Conservation (phyloP, 371 early-diverging fungal genomes). For the Furculomyces boomerangus region DNA sequence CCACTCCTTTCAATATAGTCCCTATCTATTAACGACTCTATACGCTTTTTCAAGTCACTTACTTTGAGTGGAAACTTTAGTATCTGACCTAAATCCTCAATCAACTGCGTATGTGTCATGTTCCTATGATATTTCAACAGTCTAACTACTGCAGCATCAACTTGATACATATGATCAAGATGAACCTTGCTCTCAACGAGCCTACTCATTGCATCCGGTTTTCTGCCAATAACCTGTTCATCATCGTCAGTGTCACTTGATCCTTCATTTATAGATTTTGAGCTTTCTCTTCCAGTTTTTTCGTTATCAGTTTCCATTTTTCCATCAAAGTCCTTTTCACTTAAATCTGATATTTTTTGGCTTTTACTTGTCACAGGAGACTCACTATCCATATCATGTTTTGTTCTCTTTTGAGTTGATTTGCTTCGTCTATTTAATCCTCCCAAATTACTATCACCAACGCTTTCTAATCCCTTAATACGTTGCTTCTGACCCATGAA, state of each 20-base stretch:
- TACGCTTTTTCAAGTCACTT: conserved; percentile 48
- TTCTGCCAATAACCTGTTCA: background rate
- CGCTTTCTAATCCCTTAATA: background rate
- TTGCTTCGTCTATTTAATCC: too few relatives aligned
- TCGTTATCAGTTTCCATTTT: conserved; percentile 13
- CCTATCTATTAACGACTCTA: conserved; percentile 79
- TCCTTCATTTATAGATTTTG: background rate
- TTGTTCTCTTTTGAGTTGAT: background rate
- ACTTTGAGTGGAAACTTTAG: conserved; percentile 47
- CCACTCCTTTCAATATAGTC: conserved; percentile 75
- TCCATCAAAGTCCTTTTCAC: background rate
- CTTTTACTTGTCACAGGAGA: background rate
- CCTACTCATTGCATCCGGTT: background rate
- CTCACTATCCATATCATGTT: background rate
- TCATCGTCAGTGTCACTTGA: conserved; percentile 1
- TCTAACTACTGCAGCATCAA: conserved; percentile 87
- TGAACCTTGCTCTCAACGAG: conserved; percentile 15
- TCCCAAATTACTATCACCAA: background rate
- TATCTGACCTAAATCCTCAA: conserved; percentile 49
- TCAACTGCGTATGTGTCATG: conserved; percentile 40
- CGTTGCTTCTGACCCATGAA: background rate
- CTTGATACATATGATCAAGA: conserved; percentile 38
- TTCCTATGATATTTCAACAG: conserved; percentile 78
- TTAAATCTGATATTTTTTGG: conserved; percentile 37
- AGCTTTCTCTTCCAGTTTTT: conserved; percentile 2